Evolutionary conservation across 345 rosid species (phyloP).

Genomic region (Physaria fendleri): DNA sequence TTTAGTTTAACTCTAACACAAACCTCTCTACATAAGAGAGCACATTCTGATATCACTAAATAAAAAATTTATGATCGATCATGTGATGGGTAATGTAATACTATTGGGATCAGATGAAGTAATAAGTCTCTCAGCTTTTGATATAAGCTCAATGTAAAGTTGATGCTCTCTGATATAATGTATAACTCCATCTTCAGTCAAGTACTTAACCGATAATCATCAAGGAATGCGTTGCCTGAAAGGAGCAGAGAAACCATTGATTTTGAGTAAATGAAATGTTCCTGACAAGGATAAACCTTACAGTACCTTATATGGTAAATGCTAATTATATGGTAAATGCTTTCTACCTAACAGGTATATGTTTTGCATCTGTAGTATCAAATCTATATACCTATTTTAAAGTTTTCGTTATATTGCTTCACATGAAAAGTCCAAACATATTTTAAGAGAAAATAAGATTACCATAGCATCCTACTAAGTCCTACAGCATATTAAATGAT

Average conservation of each 20-base stretch:
- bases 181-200: conserved; percentile 64
- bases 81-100: background rate
- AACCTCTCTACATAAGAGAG: no score
- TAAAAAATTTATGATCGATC: no score
- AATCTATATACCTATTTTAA: no score
- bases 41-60: no score
- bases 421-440: background rate
- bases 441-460: background rate
- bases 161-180: conserved; percentile 43
- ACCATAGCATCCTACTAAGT: background rate
- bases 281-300: no score
- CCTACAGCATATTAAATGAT: background rate
- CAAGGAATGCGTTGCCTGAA: conserved; percentile 71
- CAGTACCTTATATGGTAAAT: no score
- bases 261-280: no score
- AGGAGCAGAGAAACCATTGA: no score
- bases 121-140: background rate
- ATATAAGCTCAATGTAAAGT: conserved; percentile 34
- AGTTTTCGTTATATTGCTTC: background rate
- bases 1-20: no score
- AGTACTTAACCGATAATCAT: conserved; percentile 72
- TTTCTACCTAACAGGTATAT: background rate
- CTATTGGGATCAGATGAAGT: background rate
- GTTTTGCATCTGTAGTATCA: background rate
- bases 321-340: background rate